phyloP scores from a whole-genome alignment of 2,329 filamentous ascomycete species.

The Ceratocystis destructans region DNA sequence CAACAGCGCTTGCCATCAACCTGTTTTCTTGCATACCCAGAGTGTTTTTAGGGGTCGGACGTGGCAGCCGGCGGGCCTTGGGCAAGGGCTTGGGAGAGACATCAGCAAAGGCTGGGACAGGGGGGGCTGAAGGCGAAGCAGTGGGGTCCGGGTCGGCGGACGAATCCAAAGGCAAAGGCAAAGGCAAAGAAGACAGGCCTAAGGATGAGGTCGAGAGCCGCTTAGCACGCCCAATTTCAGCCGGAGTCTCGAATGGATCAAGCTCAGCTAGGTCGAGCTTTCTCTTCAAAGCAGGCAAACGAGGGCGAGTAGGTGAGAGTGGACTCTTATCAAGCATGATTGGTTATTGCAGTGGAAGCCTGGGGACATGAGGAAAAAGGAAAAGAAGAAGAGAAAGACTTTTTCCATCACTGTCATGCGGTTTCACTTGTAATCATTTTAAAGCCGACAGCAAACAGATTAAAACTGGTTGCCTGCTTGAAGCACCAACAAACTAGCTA shows the following conservation, averaged over 20 bases:
- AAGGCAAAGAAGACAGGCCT: no score
- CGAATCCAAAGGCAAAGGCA: no score
- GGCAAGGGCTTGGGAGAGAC: no score
- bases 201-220: neutral
- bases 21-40: neutral
- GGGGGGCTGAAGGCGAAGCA: no score
- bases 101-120: no score
- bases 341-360: neutral
- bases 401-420: neutral
- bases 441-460: no score
- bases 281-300: neutral
- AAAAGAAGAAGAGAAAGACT: neutral
- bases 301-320: neutral
- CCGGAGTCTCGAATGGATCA: neutral
- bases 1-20: neutral
- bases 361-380: neutral
- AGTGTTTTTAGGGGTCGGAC: neutral
- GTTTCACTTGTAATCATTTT: no score
- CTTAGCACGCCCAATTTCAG: neutral
- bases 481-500: no score
- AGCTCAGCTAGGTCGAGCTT: neutral
- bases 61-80: neutral
- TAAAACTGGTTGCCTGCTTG: no score
- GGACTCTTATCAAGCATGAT: neutral
- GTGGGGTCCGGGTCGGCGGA: no score